Conservation (phyloP, 805 yeast genomes). For the Ogataea saltuana region DNA sequence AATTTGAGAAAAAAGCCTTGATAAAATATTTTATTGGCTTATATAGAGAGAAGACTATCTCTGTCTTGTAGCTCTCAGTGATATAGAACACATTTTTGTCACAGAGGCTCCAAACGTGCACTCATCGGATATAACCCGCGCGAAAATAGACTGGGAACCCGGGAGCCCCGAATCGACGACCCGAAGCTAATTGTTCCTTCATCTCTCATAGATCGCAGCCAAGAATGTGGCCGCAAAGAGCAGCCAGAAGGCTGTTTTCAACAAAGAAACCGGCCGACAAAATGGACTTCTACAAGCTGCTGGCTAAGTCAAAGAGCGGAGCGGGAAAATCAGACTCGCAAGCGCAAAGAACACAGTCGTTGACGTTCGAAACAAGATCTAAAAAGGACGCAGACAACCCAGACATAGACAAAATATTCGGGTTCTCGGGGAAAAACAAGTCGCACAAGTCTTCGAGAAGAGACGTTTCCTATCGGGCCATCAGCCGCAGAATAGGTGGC, state of each 20-base stretch:
- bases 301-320: constrained; percentile 21
- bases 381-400: constrained; percentile 20
- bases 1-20: no score
- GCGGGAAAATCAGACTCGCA: constrained; percentile 17
- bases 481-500: constrained; percentile 52
- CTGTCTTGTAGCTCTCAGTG: no score
- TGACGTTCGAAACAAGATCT: constrained; percentile 32
- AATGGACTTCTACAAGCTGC: constrained; percentile 20
- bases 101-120: no score
- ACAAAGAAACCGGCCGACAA: constrained; percentile 16
- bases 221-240: constrained; percentile 1
- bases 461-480: constrained; percentile 38
- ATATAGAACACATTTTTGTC: no score
- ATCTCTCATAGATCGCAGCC: not conserved
- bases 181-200: no score
- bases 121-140: no score
- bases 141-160: no score
- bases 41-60: no score
- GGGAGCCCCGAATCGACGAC: no score
- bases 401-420: constrained; percentile 32
- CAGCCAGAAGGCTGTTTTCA: constrained; percentile 8
- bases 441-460: constrained; percentile 37
- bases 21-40: no score
- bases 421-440: constrained; percentile 34
- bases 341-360: constrained; percentile 9